A percentile compares a stretch with the other conserved stretches of the same genome.
Conservation (phyloP, 106 monocot genomes). For the Vanilla planifolia region DNA sequence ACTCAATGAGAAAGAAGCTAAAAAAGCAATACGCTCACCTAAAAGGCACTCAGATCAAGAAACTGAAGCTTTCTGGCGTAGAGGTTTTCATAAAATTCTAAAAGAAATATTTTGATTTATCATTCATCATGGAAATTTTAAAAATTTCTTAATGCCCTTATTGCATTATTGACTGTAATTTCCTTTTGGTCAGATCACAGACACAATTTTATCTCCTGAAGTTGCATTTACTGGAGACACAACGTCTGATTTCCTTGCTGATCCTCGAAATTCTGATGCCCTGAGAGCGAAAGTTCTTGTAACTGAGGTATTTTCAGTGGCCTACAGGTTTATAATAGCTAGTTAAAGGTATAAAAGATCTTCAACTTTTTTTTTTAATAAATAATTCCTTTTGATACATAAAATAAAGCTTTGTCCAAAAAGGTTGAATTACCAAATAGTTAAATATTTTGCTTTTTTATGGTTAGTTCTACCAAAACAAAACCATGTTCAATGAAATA, state of each 20-base stretch:
- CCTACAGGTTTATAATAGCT: not conserved
- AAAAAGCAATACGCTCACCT: constrained; percentile 88
- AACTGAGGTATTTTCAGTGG: constrained; percentile 53
- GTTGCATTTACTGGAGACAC: constrained; percentile 97
- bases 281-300: constrained; percentile 95
- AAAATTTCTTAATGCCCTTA: not conserved
- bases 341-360: not conserved
- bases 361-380: no score
- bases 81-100: constrained; percentile 46
- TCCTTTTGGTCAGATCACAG: constrained; percentile 66
- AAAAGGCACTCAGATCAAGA: constrained; percentile 76
- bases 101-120: no score
- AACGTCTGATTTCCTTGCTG: constrained; percentile 86
- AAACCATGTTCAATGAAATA: no score
- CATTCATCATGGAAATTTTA: not conserved
- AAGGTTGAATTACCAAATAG: no score
- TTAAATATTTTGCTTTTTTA: no score
- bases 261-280: constrained; percentile 94
- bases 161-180: constrained; percentile 7
- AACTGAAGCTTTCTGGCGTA: constrained; percentile 74
- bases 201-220: constrained; percentile 86
- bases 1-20: constrained; percentile 82
- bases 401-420: no score
- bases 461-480: no score
- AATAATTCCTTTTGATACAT: no score